Conservation (phyloP, 352 stramenopile genomes). For the Pythium scleroteichum region DNA sequence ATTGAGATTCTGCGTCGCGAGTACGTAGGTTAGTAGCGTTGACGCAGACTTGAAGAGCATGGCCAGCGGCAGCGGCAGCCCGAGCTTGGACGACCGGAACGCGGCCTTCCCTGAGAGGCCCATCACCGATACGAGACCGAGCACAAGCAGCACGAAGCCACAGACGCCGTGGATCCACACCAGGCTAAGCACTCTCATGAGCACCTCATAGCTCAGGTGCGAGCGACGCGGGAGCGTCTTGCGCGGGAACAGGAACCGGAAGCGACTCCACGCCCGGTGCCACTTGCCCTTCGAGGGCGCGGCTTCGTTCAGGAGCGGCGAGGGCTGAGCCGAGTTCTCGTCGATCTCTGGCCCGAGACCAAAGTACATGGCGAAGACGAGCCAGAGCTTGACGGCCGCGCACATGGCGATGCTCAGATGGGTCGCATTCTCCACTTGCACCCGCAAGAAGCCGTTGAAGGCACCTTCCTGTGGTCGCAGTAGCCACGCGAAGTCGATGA, state of each 20-base stretch:
- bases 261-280: constrained; percentile 46
- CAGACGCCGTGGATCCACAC: constrained; percentile 73
- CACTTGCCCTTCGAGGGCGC: constrained; percentile 13
- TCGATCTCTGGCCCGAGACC: constrained; percentile 48
- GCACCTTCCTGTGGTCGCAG: constrained; percentile 58
- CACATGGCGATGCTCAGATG: constrained; percentile 56
- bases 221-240: constrained; percentile 61
- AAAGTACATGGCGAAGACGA: constrained; percentile 71
- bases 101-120: constrained; percentile 47
- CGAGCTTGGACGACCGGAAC: constrained; percentile 50
- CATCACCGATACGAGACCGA: constrained; percentile 47
- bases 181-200: constrained; percentile 66
- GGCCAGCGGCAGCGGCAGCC: constrained; percentile 60
- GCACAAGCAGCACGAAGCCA: constrained; percentile 47
- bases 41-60: constrained; percentile 61
- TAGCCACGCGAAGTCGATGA: constrained; percentile 65
- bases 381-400: constrained; percentile 55
- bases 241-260: constrained; percentile 70
- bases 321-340: constrained; percentile 18
- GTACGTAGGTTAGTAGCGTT: constrained; percentile 53
- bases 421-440: constrained; percentile 42
- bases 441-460: constrained; percentile 67
- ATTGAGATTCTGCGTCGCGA: constrained; percentile 58
- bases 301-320: constrained; percentile 10
- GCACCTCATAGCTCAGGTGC: constrained; percentile 67